phyloP scores from a whole-genome alignment of 2,329 filamentous ascomycete species.

The Parastagonospora nodorum region DNA sequence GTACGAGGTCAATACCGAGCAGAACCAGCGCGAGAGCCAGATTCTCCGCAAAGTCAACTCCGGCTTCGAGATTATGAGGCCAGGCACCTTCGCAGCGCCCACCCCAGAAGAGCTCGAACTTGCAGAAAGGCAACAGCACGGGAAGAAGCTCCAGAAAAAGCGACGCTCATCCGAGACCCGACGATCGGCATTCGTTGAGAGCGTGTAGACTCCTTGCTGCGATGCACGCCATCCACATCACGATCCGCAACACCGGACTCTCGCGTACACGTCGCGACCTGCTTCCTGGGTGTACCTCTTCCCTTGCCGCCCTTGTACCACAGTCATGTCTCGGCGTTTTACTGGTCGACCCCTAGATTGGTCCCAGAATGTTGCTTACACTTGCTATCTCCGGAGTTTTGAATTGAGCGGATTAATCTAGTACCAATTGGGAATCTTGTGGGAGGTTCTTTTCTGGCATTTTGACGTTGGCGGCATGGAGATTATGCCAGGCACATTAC shows the following conservation, averaged over 20 bases:
- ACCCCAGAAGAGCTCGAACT: conserved; percentile 34
- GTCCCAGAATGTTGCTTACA: conserved; percentile 11
- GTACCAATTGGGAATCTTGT: conserved; percentile 21
- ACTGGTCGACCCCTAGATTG: conserved; percentile 11
- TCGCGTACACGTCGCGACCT: conserved; percentile 26
- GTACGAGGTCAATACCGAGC: conserved; percentile 32
- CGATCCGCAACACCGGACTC: conserved; percentile 17
- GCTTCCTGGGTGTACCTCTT: conserved; percentile 19
- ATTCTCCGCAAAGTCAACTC: conserved; percentile 50
- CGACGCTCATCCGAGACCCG: conserved; percentile 40
- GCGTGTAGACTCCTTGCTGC: conserved; percentile 36
- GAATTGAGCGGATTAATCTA: conserved; percentile 27
- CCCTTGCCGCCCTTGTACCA: conserved; percentile 27
- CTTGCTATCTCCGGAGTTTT: conserved; percentile 24
- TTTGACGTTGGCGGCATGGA: background rate
- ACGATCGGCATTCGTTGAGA: conserved; percentile 44
- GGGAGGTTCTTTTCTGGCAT: conserved; percentile 16
- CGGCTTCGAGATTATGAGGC: conserved; percentile 48
- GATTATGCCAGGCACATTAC: background rate
- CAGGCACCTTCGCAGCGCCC: conserved; percentile 45
- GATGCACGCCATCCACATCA: conserved; percentile 15
- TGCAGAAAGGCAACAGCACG: conserved; percentile 41
- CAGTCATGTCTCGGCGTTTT: conserved; percentile 24
- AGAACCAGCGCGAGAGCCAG: conserved; percentile 39
- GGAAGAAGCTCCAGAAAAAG: conserved; percentile 52